Evolutionary conservation across 2,329 filamentous ascomycete genomes (phyloP).

Genomic region (Alternaria metachromatica): DNA sequence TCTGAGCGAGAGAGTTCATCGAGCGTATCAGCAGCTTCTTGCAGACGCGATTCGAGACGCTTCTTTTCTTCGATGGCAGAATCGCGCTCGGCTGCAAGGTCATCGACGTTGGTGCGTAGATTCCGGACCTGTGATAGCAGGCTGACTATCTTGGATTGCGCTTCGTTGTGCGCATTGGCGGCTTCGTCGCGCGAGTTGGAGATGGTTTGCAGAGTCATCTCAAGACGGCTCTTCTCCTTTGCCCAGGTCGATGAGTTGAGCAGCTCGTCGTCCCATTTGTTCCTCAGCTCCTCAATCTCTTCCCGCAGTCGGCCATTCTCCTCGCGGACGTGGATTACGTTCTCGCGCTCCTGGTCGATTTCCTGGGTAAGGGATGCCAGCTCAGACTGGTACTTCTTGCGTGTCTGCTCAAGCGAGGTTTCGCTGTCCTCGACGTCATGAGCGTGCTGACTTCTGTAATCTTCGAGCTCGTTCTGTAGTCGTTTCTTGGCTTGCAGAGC

Average conservation of each 20-base stretch:
- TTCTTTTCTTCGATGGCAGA: conserved; percentile 87
- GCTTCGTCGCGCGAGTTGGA: conserved; percentile 93
- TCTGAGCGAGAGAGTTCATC: conserved; percentile 87
- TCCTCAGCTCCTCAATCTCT: conserved; percentile 91
- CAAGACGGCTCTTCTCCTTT: conserved; percentile 93
- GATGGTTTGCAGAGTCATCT: conserved; percentile 87
- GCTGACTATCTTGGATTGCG: conserved; percentile 89
- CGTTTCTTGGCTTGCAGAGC: conserved; percentile 90
- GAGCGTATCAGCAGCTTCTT: conserved; percentile 85
- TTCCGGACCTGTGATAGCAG: conserved; percentile 87
- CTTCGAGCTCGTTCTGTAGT: conserved; percentile 94
- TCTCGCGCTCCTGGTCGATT: conserved; percentile 90
- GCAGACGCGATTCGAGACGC: conserved; percentile 80
- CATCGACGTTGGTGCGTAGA: conserved; percentile 83
- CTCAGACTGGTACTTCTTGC: conserved; percentile 96
- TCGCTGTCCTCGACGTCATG: conserved; percentile 98
- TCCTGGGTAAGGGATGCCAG: conserved; percentile 89
- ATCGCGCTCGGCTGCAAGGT: conserved; percentile 84
- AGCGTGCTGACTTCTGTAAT: conserved; percentile 92
- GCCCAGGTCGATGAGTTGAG: conserved; percentile 98
- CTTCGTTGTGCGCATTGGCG: conserved; percentile 90
- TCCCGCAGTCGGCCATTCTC: conserved; percentile 91
- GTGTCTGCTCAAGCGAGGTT: conserved; percentile 92
- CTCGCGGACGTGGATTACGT: conserved; percentile 80
- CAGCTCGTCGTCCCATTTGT: conserved; percentile 98